Conservation (phyloP, 495 filamentous ascomycete species). For the Hypoxylon cercidicola region DNA sequence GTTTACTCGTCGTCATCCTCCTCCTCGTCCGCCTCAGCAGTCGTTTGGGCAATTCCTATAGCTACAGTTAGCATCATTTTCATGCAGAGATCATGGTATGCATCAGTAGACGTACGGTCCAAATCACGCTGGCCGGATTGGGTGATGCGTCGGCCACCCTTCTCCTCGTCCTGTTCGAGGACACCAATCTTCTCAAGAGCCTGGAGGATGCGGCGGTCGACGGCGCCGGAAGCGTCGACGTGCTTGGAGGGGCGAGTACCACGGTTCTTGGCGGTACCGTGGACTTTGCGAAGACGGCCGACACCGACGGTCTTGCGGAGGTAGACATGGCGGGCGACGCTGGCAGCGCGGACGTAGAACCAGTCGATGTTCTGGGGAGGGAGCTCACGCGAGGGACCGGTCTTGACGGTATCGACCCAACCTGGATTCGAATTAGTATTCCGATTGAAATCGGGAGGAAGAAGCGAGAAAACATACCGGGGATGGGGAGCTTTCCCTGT, state of each 20-base stretch:
- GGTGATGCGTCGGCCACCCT: constrained; percentile 96
- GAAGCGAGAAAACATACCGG: constrained; percentile 66
- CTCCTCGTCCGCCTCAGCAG: constrained; percentile 75
- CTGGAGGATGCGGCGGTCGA: constrained; percentile 97
- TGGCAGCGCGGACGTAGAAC: constrained; percentile 98
- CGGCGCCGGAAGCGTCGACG: constrained; percentile 91
- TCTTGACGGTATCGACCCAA: constrained; percentile 99
- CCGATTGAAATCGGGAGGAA: constrained; percentile 13
- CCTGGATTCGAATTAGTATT: constrained; percentile 58
- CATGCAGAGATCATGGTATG: background rate
- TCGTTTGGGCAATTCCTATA: constrained; percentile 75
- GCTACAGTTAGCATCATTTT: constrained; percentile 20
- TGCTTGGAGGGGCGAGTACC: constrained; percentile 91
- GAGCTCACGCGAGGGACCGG: constrained; percentile 92
- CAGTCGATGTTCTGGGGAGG: constrained; percentile 97
- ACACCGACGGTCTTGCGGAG: constrained; percentile 99
- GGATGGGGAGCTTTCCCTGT: constrained; percentile 97
- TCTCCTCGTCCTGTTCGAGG: constrained; percentile 94
- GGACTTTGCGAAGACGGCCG: constrained; percentile 73
- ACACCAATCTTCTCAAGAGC: constrained; percentile 98
- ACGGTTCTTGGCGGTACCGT: constrained; percentile 97
- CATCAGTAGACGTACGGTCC: constrained; percentile 70
- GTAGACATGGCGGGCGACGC: constrained; percentile 98
- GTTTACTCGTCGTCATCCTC: constrained; percentile 71
- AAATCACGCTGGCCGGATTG: constrained; percentile 98